Conservation (phyloP, 306 rosid species). For the Lathyrus tuberosus region DNA sequence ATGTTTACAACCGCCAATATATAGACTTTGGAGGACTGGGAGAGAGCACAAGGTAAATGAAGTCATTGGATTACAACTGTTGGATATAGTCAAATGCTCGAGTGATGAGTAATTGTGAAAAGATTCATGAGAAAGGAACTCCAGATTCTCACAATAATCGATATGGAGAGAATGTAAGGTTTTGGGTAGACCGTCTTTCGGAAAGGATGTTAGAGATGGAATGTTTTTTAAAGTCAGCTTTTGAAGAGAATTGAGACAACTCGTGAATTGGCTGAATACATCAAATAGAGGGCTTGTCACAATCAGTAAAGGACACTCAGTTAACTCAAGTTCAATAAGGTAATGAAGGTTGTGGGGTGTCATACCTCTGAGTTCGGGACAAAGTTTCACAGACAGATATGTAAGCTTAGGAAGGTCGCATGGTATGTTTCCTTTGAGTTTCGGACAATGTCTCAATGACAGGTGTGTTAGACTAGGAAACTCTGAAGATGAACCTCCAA, state of each 20-base stretch:
- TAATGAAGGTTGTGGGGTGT: constrained; percentile 4
- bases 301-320: not conserved
- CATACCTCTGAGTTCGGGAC: constrained; percentile 29
- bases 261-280: not conserved
- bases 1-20: not conserved
- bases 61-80: not conserved
- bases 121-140: constrained; percentile 1
- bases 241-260: not conserved
- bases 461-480: not conserved
- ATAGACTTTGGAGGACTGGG: not conserved
- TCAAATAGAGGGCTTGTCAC: not conserved
- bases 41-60: constrained; percentile 7
- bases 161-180: no score
- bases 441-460: not conserved
- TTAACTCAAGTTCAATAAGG: not conserved
- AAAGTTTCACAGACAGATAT: not conserved
- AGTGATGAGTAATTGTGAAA: constrained; percentile 23
- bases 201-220: no score
- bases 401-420: not conserved
- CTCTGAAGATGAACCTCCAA: not conserved
- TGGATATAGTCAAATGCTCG: not conserved
- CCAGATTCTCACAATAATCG: no score
- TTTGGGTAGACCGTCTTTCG: no score
- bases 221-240: not conserved
- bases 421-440: constrained; percentile 30